A percentile compares a stretch with the other conserved stretches of the same genome.
Evolutionary conservation across 192 early-diverging fungal species (phyloP).

Genomic region (Allomyces macrogynus): DNA sequence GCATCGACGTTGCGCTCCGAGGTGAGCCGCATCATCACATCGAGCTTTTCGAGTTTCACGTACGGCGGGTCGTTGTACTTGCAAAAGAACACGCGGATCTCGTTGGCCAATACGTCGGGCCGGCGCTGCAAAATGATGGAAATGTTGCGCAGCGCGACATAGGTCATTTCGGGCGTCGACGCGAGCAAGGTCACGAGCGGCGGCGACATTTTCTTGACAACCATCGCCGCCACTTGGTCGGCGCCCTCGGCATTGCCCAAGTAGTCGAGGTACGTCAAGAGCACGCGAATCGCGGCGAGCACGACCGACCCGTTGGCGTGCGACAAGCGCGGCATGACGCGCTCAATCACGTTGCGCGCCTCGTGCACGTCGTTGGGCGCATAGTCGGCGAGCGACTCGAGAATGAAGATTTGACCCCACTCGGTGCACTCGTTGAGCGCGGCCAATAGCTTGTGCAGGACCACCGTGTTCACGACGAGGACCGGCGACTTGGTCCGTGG

Average conservation of each 20-base stretch:
- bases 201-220: conserved; percentile 80
- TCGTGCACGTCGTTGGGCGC: conserved; percentile 53
- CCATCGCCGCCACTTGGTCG: conserved; percentile 46
- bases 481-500: conserved; percentile 37
- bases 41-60: conserved; percentile 88
- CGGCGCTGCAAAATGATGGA: conserved; percentile 82
- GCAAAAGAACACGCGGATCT: conserved; percentile 93
- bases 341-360: conserved; percentile 72
- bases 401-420: conserved; percentile 95
- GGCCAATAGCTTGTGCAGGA: conserved; percentile 63
- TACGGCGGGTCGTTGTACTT: conserved; percentile 97
- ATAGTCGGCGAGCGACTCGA: conserved; percentile 65
- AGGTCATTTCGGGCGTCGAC: conserved; percentile 87
- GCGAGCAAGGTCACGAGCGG: conserved; percentile 80
- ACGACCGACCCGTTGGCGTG: conserved; percentile 95
- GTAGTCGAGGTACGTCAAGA: conserved; percentile 21
- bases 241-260: conserved; percentile 20
- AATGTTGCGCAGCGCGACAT: conserved; percentile 90
- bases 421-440: conserved; percentile 96
- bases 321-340: conserved; percentile 76
- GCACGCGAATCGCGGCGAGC: conserved; percentile 62
- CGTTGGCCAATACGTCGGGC: conserved; percentile 65
- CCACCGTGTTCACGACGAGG: conserved; percentile 51
- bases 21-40: conserved; percentile 76
- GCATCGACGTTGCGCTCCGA: conserved; percentile 75